Conservation (phyloP, 495 filamentous ascomycete genomes). For the Aspergillus campestris region DNA sequence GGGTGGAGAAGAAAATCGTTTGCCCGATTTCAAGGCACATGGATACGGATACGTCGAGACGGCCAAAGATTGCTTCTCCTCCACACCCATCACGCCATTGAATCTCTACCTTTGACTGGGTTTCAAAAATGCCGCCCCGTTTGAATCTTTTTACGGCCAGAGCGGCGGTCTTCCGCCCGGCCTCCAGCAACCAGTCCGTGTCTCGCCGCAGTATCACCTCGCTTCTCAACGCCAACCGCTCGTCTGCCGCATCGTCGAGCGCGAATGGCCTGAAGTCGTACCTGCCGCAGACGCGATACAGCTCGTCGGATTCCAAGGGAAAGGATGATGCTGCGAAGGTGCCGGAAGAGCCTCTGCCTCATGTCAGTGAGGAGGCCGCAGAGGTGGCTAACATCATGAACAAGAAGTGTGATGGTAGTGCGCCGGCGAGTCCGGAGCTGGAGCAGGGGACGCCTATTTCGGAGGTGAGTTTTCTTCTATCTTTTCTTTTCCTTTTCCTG, state of each 20-base stretch:
- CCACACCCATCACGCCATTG: slow-evolving; percentile 2
- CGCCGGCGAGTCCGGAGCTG: slow-evolving; percentile 49
- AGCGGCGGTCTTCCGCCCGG: slow-evolving; percentile 26
- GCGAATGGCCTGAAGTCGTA: slow-evolving; percentile 3
- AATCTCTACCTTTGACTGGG: slow-evolving; percentile 4
- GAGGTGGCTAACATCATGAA: slow-evolving; percentile 45
- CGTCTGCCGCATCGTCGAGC: slow-evolving; percentile 14
- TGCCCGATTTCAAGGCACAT: slow-evolving; percentile 4
- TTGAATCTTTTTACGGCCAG: slow-evolving; percentile 31
- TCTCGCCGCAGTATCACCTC: slow-evolving; percentile 20
- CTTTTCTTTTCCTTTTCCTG: not conserved
- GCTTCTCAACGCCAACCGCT: slow-evolving; percentile 9
- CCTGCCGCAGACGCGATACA: slow-evolving; percentile 24
- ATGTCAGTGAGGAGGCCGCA: slow-evolving; percentile 59
- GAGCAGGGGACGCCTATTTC: slow-evolving; percentile 57
- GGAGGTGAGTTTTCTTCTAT: slow-evolving; percentile 43
- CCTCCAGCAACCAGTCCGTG: slow-evolving; percentile 12
- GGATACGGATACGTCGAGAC: slow-evolving; percentile 9
- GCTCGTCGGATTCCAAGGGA: slow-evolving; percentile 34
- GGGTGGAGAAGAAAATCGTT: slow-evolving; percentile 17
- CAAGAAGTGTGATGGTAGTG: slow-evolving; percentile 31
- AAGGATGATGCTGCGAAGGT: slow-evolving; percentile 34
- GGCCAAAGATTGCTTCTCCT: not conserved
- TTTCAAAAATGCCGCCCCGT: slow-evolving; percentile 29
- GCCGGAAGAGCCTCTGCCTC: slow-evolving; percentile 46